phyloP scores from a whole-genome alignment of 1,139 yeast species.

The Nakaseomyces delphensis region DNA sequence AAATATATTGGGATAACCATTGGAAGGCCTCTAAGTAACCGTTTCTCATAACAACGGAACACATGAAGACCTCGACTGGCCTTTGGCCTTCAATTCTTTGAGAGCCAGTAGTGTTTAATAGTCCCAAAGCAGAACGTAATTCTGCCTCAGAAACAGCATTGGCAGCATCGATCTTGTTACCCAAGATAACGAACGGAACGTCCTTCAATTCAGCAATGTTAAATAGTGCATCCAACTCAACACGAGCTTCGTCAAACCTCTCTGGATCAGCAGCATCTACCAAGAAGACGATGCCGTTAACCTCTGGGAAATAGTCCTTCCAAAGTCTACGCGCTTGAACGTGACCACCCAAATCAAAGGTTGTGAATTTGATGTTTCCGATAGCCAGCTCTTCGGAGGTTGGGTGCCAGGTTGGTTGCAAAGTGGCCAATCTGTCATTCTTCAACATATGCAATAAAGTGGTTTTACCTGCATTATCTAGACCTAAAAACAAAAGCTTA shows the following conservation, averaged over 20 bases:
- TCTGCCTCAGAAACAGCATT: constrained; percentile 94
- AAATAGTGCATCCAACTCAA: constrained; percentile 86
- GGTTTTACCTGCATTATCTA: constrained; percentile 98
- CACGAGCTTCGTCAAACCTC: constrained; percentile 89
- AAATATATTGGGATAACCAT: constrained; percentile 93
- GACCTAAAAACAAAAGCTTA: constrained; percentile 85
- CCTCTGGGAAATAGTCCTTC: constrained; percentile 99
- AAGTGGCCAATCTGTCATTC: constrained; percentile 94
- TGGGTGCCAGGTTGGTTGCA: constrained; percentile 97
- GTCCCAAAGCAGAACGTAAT: constrained; percentile 81
- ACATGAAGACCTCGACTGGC: constrained; percentile 95
- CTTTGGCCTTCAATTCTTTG: constrained; percentile 67
- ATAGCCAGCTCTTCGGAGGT: constrained; percentile 96
- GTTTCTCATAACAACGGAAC: constrained; percentile 93
- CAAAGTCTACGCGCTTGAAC: constrained; percentile 97
- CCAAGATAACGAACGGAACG: constrained; percentile 89
- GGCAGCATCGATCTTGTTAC: constrained; percentile 93
- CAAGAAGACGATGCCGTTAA: constrained; percentile 89
- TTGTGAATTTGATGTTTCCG: constrained; percentile 93
- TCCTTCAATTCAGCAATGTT: constrained; percentile 80
- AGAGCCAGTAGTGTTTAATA: constrained; percentile 82
- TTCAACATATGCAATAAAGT: constrained; percentile 92
- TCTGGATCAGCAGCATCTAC: constrained; percentile 97
- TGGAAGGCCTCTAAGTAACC: constrained; percentile 95
- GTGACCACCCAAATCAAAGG: constrained; percentile 98